phyloP scores from a whole-genome alignment of 257 asterid genomes.

The Anisodus tanguticus region DNA sequence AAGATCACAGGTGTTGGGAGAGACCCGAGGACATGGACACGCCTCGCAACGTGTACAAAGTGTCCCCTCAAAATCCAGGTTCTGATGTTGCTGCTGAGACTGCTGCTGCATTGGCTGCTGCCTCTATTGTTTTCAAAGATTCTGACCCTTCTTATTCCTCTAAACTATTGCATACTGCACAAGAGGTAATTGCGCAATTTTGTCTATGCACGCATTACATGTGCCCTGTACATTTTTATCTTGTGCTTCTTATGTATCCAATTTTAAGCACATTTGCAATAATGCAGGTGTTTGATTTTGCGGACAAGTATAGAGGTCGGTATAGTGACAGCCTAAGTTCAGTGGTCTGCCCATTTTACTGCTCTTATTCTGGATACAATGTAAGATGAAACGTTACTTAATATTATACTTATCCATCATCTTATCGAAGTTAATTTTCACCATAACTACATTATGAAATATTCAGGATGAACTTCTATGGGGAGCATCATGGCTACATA shows the following conservation, averaged over 20 bases:
- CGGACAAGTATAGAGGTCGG: conserved; percentile 74
- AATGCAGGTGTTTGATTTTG: conserved; percentile 77
- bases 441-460: not conserved
- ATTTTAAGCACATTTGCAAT: conserved; percentile 5
- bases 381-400: conserved; percentile 43
- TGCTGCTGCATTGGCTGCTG: conserved; percentile 88
- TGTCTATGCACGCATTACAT: too few species aligned
- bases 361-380: conserved; percentile 84
- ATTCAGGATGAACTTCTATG: conserved; percentile 83
- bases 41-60: conserved; percentile 60
- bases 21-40: conserved; percentile 94
- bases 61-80: conserved; percentile 72
- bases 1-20: conserved; percentile 87
- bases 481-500: conserved; percentile 94
- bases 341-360: conserved; percentile 82
- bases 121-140: conserved; percentile 73
- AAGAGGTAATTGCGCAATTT: conserved; percentile 35
- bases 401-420: not conserved
- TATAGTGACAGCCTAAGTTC: conserved; percentile 77
- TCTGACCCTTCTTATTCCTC: conserved; percentile 73
- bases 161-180: conserved; percentile 58
- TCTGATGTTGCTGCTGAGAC: conserved; percentile 94
- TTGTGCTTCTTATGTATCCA: not conserved
- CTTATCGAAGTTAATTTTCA: not conserved
- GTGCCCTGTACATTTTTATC: not conserved